Base-by-base conservation (phyloP, 495 filamentous ascomycete genomes). In the Penicillium angulare region DNA sequence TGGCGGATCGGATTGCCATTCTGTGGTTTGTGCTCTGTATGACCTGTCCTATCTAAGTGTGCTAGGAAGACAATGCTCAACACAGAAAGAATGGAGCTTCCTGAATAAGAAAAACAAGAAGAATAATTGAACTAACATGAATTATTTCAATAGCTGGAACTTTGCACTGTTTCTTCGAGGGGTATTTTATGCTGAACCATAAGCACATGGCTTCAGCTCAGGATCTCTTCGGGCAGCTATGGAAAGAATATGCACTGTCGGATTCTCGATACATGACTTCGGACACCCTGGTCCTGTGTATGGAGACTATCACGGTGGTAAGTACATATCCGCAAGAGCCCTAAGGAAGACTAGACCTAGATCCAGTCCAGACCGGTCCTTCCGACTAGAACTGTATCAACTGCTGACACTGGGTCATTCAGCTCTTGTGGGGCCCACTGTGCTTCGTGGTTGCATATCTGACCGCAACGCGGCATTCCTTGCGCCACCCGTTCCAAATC, bases 201-300 rank as follows among this genome's bases (percentile, higher is more conserved):
- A 67, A 71, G 17, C 70, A 62, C 26, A 83, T 87, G 78, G 80
- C 71, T 3, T 68, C 72, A 9, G 71, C 68, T 39, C 80, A 83
- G 63, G 79, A 84, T 52, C 59, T 91, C 0, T 83, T 90, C 34
- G 86, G 86, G 0, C 88, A 93, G 67, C 67, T 93, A 29, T 95
- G 89, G 89, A 95, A 93, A 60, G 89, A 95, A 62, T 95, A 95
- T 73, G 79, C 87, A 6, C 75, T 87, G 31, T 90, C 87, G 15
- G 89, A 95, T 66, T 91, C 88, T 23, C 80, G 89, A 29, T 95
- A 95, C 56, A 72, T 95, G 62, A 89, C 83, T 4, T 80, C 81
- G 7, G 86, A 96, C 59, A 77, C 82, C 0, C 87, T 95, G 62
- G 89, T 95, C 50, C 72, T 95, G 3, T 89, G 87, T 59, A 86